Evolutionary conservation across 2,329 filamentous ascomycete species (phyloP).

Genomic region (Alternaria dauci): DNA sequence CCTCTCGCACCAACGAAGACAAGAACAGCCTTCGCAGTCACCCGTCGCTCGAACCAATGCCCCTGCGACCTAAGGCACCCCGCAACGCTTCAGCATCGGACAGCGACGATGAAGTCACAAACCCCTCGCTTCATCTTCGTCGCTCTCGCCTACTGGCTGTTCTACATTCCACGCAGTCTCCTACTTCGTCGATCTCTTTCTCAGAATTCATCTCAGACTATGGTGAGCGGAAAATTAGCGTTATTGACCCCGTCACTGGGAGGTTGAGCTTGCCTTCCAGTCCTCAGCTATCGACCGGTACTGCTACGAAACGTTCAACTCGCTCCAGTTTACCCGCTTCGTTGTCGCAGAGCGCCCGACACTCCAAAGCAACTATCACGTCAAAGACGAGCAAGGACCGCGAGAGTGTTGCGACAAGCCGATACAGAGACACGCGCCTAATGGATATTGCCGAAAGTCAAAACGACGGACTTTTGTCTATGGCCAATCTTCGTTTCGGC

Average conservation of each 20-base stretch:
- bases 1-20: conserved; percentile 19
- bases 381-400: conserved; percentile 47
- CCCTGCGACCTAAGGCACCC: conserved; percentile 36
- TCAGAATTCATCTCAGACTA: conserved; percentile 64
- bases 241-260: conserved; percentile 50
- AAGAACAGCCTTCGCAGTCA: conserved; percentile 25
- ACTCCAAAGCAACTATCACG: conserved; percentile 42
- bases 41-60: conserved; percentile 43
- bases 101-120: conserved; percentile 31
- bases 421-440: conserved; percentile 66
- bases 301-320: conserved; percentile 40
- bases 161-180: conserved; percentile 58
- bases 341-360: conserved; percentile 39
- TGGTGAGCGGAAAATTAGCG: conserved; percentile 52
- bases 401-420: conserved; percentile 41
- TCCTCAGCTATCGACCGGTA: conserved; percentile 41
- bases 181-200: conserved; percentile 62
- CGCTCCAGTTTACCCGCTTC: conserved; percentile 48
- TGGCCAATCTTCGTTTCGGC: conserved; percentile 79
- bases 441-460: conserved; percentile 54
- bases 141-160: conserved; percentile 62
- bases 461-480: conserved; percentile 55
- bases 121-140: conserved; percentile 54
- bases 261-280: conserved; percentile 49
- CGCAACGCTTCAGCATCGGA: conserved; percentile 44